Evolutionary conservation across 768 basidiomycete species (phyloP).

Genomic region (Kondoa malvinella): DNA sequence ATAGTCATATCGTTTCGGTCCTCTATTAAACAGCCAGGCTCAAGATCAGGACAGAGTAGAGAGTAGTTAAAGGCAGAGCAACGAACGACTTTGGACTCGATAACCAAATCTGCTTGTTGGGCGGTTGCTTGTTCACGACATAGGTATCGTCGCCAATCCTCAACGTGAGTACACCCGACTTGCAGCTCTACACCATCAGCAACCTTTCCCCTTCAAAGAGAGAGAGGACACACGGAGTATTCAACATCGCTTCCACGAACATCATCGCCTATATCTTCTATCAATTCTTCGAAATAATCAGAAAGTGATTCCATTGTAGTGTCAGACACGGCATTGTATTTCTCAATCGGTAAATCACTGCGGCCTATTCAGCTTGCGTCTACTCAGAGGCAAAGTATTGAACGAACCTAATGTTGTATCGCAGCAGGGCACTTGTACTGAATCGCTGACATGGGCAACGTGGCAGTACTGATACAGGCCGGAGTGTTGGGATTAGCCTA

Average conservation of each 20-base stretch:
- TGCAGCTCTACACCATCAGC: conserved; percentile 29
- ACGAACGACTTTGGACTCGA: conserved; percentile 68
- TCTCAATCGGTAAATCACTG: conserved; percentile 44
- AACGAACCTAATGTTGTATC: too few relatives aligned
- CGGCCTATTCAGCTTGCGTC: neutral
- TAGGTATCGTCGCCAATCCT: conserved; percentile 60
- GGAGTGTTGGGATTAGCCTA: too few relatives aligned
- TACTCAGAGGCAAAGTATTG: neutral
- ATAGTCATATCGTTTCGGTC: conserved; percentile 84
- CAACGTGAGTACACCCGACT: conserved; percentile 78
- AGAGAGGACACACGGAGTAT: conserved; percentile 45
- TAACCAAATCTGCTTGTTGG: conserved; percentile 93
- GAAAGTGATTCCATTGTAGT: conserved; percentile 58
- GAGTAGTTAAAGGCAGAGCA: neutral
- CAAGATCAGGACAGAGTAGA: neutral
- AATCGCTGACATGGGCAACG: too few relatives aligned
- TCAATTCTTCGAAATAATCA: conserved; percentile 52
- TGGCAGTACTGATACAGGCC: too few relatives aligned
- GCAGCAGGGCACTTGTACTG: too few relatives aligned
- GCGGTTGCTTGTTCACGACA: conserved; percentile 93
- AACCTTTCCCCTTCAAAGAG: neutral
- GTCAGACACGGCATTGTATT: conserved; percentile 59
- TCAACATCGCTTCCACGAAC: conserved; percentile 60
- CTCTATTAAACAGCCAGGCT: conserved; percentile 37
- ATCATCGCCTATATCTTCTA: conserved; percentile 42